These are phyloP conservation scores for Trichoderma atroviride DNA, from an alignment of 2,329 filamentous ascomycete genomes.

Conservation along the genomic window DNA sequence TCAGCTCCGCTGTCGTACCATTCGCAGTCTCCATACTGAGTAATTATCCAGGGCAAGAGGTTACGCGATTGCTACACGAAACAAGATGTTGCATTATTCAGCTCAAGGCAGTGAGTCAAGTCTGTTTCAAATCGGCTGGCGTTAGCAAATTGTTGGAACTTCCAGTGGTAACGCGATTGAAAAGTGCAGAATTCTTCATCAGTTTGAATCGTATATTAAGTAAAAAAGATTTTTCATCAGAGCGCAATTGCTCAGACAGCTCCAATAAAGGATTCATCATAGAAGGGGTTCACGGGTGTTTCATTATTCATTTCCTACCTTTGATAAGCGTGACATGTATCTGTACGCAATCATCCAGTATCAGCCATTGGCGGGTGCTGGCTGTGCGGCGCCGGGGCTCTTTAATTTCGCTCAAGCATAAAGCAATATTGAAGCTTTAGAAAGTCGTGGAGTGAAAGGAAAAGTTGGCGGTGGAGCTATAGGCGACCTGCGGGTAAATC, in stretches of 20 bases:
- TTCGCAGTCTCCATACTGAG: conserved; percentile 48
- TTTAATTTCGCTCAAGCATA: conserved; percentile 21
- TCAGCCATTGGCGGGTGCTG: conserved; percentile 7
- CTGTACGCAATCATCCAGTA: neutral
- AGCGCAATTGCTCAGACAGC: conserved; percentile 70
- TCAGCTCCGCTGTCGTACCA: conserved; percentile 43
- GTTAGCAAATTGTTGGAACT: conserved; percentile 18
- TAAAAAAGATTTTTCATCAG: conserved; percentile 66
- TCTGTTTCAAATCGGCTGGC: neutral
- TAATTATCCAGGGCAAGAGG: conserved; percentile 24
- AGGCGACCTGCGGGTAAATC: conserved; percentile 11
- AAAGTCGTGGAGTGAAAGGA: conserved; percentile 11
- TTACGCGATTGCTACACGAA: conserved; percentile 11
- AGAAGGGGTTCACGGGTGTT: conserved; percentile 28
- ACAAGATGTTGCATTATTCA: conserved; percentile 33
- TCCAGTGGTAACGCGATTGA: neutral
- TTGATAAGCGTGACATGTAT: neutral
- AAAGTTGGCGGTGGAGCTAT: conserved; percentile 20
- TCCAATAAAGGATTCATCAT: conserved; percentile 69
- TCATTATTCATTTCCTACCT: conserved; percentile 31
- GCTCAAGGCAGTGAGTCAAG: conserved; percentile 1
- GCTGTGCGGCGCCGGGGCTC: neutral
- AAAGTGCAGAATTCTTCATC: conserved; percentile 31
- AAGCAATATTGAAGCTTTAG: conserved; percentile 3
- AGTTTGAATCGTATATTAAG: conserved; percentile 51